A percentile compares a stretch with the other conserved stretches of the same genome.
phyloP scores from a whole-genome alignment of 305 asterid species.

The Withania somnifera region DNA sequence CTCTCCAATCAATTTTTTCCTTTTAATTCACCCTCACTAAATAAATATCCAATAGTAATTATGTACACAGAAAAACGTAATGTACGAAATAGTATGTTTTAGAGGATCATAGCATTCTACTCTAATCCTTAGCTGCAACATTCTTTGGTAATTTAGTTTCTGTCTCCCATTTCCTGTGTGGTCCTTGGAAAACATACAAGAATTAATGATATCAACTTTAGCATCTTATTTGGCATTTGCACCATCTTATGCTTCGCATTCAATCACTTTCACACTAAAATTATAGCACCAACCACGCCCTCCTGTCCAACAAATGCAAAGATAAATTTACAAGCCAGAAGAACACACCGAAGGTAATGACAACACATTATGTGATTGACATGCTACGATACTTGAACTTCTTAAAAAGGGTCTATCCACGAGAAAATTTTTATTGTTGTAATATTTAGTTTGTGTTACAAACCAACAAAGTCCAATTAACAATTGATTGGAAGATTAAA shows the following conservation, averaged over 20 bases:
- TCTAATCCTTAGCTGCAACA: not conserved
- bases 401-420: not conserved
- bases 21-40: too few species aligned
- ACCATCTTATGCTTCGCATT: not conserved
- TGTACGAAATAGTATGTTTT: not conserved
- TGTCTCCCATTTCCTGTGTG: too few species aligned
- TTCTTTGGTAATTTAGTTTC: not conserved
- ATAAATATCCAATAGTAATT: too few species aligned
- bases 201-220: not conserved
- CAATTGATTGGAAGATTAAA: not conserved
- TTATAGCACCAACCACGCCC: not conserved
- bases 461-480: not conserved
- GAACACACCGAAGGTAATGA: not conserved
- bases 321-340: not conserved
- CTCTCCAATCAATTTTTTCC: too few species aligned
- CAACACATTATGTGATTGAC: not conserved
- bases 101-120: not conserved
- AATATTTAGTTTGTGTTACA: not conserved
- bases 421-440: not conserved
- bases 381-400: not conserved
- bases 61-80: not conserved
- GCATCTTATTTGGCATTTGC: not conserved
- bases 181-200: not conserved
- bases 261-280: too few species aligned
- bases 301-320: not conserved